Evolutionary conservation across 2,329 filamentous ascomycete species (phyloP), one percentile per base, ranked within the genome.

Genomic region (Hypoxylon sp.): DNA sequence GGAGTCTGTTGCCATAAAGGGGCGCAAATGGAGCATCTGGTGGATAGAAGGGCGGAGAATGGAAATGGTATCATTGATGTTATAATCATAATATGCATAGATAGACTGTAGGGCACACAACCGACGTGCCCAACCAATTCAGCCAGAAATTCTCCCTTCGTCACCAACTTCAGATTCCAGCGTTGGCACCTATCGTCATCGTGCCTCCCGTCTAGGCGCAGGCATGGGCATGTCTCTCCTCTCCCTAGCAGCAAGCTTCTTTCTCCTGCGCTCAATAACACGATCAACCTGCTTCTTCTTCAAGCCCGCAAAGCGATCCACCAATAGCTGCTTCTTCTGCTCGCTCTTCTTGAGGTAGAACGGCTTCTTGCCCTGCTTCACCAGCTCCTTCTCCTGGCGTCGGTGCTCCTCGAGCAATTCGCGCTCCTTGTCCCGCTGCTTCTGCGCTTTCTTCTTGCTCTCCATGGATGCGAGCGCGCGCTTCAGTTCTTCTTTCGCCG

Each of bases 311-410:
- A 92, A 98, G 78, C 91, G 89, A 75, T 96, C 91, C 76, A 92
- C 84, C 69, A 98, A 83, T 62, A 94, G 85, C 80, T 91, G 85
- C 85, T 95, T 93, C 90, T 96, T 97, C 84, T 96, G 88, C 82
- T 98, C 95, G 76, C 90, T 89, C 83, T 91, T 91, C 88, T 99
- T 99, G 75, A 98, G 83, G 81, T 93, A 98, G 82, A 94, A 99
- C 0, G 96, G 95, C 78, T 87, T 89, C 88, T 98, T 98, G 68
- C 96, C 96, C 82, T 97, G 88, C 75, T 89, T 89, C 56, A 98
- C 90, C 67, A 92, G 82, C 79, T 94, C 92, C 82, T 93, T 94
- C 85, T 99, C 96, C 79, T 90, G 86, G 81, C 88, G 88, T 76
- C 92, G 88, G 82, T 98, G 94, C 79, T 92, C 89, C 48, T 88